phyloP scores from a whole-genome alignment of 345 rosid genomes.

The Hibiscus mutabilis region DNA sequence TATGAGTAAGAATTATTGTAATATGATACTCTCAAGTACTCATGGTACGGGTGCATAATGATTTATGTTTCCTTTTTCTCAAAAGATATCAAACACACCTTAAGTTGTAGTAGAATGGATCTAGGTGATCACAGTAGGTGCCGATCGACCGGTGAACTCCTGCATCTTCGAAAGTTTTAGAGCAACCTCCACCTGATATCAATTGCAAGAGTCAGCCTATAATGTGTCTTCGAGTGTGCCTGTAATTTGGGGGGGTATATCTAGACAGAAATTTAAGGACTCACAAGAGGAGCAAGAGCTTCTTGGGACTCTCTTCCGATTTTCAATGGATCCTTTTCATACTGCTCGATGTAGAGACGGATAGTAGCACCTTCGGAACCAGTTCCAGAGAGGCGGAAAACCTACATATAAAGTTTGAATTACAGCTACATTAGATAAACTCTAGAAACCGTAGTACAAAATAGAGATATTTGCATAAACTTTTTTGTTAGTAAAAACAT shows the following conservation, averaged over 20 bases:
- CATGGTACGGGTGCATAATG: not conserved
- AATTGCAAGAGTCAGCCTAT: slow-evolving; percentile 6
- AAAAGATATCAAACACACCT: not conserved
- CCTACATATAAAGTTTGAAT: slow-evolving; percentile 31
- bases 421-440: not conserved
- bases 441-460: not conserved
- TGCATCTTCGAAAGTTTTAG: slow-evolving; percentile 87
- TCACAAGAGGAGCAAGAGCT: slow-evolving; percentile 84
- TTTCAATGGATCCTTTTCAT: slow-evolving; percentile 88
- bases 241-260: not conserved
- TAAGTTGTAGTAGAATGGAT: not conserved
- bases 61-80: not conserved
- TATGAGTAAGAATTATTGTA: not conserved
- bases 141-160: slow-evolving; percentile 86
- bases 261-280: slow-evolving; percentile 4
- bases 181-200: slow-evolving; percentile 78
- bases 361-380: slow-evolving; percentile 99
- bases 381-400: slow-evolving; percentile 96
- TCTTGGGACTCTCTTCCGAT: slow-evolving; percentile 83
- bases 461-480: too few relatives aligned
- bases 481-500: not conserved
- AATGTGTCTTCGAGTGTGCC: too few relatives aligned
- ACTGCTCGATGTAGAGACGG: slow-evolving; percentile 93
- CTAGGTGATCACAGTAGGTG: slow-evolving; percentile 93
- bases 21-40: not conserved